Evolutionary conservation across 305 asterid species (phyloP), one percentile per base, ranked within the genome.

Genomic region (Fraxinus latifolia): DNA sequence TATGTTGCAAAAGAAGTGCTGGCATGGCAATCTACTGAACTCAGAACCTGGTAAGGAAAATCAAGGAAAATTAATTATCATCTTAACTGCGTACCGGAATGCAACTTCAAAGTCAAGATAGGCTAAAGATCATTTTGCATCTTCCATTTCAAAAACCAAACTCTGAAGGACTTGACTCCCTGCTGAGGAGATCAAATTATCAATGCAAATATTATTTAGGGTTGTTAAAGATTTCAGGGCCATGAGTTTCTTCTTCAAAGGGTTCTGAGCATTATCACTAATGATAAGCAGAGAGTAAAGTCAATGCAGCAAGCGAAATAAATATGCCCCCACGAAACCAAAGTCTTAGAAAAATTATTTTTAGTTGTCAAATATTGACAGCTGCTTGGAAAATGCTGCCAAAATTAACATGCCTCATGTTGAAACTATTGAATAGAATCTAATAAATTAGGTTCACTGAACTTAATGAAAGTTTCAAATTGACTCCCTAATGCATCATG

Each of bases 21-120:
- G 94, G 76, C 98, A 94, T 50, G 97, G 96, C 82, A 95, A 86
- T 80, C 91, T 92, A 42, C 88, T 89, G 84, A 95, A 92, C 81
- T 94, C 97, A 17, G 92, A 86, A 86, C 99, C 99, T 93, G 86
- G 80, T 79, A 80, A 83, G 68, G 77, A 76, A 82, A 31, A 65
- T 77, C 21, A 80, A 77, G 33, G 21, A 17, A 79, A 78, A 60
- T 77, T 50, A 79, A 76, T n/a, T 8, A 79, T 23, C 33, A 33
- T 34, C 42, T 44, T 50, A n/a, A 79, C 21, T 12, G 36, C 21
- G 80, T 68, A 81, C 58, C 5, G 72, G 53, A 31, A 36, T 36
- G 72, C 12, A 87, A 79, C 50, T 15, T 53, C 39, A 15, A 76
- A 39, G 76, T 60, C 72, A 70, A 76, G 62, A 67, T 37, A 14